Conservation (phyloP, 257 asterid genomes). For the Cinchona pubescens region DNA sequence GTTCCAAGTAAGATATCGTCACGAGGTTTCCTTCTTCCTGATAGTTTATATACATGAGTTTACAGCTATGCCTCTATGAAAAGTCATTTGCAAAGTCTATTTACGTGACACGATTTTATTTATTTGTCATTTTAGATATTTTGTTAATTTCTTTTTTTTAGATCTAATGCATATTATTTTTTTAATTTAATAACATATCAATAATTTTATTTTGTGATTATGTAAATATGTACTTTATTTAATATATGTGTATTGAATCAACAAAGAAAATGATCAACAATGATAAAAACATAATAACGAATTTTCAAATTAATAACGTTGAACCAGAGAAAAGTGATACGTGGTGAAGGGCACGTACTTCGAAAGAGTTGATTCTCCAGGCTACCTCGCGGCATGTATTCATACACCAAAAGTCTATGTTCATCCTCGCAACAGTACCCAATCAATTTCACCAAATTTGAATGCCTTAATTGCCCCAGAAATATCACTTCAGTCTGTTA, state of each 20-base stretch:
- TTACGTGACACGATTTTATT: too few relatives aligned
- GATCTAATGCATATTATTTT: too few relatives aligned
- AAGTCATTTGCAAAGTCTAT: too few relatives aligned
- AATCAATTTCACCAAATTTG: conserved; percentile 78
- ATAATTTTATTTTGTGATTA: too few relatives aligned
- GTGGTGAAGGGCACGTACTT: conserved; percentile 43
- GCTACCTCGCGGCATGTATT: conserved; percentile 95
- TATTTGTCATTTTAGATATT: too few relatives aligned
- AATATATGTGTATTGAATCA: not conserved
- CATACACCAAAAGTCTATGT: conserved; percentile 83
- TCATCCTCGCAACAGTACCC: conserved; percentile 98
- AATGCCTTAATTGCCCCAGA: conserved; percentile 84
- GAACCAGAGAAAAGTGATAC: not conserved
- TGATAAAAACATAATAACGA: not conserved
- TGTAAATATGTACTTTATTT: too few relatives aligned
- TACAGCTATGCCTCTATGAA: too few relatives aligned
- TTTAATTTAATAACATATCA: too few relatives aligned
- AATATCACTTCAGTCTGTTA: conserved; percentile 79
- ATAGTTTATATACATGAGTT: too few relatives aligned
- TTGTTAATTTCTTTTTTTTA: too few relatives aligned
- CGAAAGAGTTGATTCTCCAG: conserved; percentile 84
- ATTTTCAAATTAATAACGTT: not conserved
- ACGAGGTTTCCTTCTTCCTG: not conserved
- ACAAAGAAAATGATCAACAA: not conserved
- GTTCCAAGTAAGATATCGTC: not conserved